phyloP scores from a whole-genome alignment of 805 yeast genomes.

The Yarrowia alimentaria region DNA sequence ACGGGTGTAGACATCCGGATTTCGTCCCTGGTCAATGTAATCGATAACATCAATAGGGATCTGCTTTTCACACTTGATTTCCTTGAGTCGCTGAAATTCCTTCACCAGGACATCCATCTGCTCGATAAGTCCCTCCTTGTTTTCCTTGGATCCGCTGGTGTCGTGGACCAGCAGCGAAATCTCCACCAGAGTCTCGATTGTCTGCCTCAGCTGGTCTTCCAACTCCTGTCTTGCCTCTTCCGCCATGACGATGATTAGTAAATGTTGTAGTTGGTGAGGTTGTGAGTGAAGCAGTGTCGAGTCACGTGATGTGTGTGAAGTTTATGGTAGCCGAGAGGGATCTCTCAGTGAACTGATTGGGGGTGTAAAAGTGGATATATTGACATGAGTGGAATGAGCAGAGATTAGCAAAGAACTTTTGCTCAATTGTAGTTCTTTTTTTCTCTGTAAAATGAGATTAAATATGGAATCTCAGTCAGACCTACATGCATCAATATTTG shows the following conservation, averaged over 20 bases:
- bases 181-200: constrained; percentile 80
- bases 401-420: too few species aligned
- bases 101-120: constrained; percentile 33
- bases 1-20: constrained; percentile 94
- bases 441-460: too few species aligned
- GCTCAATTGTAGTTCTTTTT: too few species aligned
- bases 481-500: too few species aligned
- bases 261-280: too few species aligned
- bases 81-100: constrained; percentile 40
- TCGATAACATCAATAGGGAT: constrained; percentile 79
- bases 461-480: too few species aligned
- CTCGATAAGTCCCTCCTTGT: constrained; percentile 55
- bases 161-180: constrained; percentile 91
- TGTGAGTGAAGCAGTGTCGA: constrained; percentile 1
- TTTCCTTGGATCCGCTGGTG: constrained; percentile 82
- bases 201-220: constrained; percentile 47
- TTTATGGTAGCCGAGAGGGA: too few species aligned
- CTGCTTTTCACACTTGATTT: constrained; percentile 31
- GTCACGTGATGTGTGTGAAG: not conserved
- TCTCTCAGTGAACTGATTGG: too few species aligned
- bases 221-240: constrained; percentile 29
- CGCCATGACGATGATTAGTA: too few species aligned
- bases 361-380: too few species aligned
- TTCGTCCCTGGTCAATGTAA: constrained; percentile 93
- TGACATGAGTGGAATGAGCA: too few species aligned